phyloP scores from a whole-genome alignment of 768 basidiomycete species.

The Collybia sordida region DNA sequence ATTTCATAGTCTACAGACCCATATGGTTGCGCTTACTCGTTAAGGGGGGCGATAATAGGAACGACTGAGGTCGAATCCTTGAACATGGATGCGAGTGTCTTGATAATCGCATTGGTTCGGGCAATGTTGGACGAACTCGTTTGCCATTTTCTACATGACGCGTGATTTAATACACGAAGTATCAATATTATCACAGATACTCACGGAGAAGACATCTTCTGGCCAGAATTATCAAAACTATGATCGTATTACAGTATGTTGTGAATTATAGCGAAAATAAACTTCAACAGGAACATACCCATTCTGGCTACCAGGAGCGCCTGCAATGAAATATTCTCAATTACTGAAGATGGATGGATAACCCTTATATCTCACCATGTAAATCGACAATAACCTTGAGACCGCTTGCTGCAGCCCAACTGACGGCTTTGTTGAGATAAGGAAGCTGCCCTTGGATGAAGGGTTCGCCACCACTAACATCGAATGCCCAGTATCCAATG shows the following conservation, averaged over 20 bases:
- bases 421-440: conserved; percentile 64
- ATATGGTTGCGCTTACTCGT: conserved; percentile 52
- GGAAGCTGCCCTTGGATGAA: conserved; percentile 76
- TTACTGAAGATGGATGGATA: too few species aligned
- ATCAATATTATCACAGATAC: conserved; percentile 12
- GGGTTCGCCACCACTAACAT: conserved; percentile 75
- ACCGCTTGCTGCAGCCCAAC: conserved; percentile 68
- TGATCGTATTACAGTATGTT: conserved; percentile 5
- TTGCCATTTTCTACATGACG: conserved; percentile 55
- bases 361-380: conserved; percentile 37
- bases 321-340: conserved; percentile 23
- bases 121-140: conserved; percentile 61
- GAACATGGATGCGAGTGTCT: conserved; percentile 60
- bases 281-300: conserved; percentile 43
- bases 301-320: conserved; percentile 83
- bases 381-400: conserved; percentile 85
- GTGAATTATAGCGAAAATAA: not conserved
- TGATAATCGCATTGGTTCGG: conserved; percentile 67
- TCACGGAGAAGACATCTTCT: conserved; percentile 54
- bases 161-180: conserved; percentile 7
- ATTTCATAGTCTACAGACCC: not conserved
- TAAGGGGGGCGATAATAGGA: conserved; percentile 70
- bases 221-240: conserved; percentile 85
- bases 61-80: conserved; percentile 53
- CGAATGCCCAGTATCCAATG: conserved; percentile 91